Conservation (phyloP, 1,139 yeast genomes). For the Tardiomyces depauwii region DNA sequence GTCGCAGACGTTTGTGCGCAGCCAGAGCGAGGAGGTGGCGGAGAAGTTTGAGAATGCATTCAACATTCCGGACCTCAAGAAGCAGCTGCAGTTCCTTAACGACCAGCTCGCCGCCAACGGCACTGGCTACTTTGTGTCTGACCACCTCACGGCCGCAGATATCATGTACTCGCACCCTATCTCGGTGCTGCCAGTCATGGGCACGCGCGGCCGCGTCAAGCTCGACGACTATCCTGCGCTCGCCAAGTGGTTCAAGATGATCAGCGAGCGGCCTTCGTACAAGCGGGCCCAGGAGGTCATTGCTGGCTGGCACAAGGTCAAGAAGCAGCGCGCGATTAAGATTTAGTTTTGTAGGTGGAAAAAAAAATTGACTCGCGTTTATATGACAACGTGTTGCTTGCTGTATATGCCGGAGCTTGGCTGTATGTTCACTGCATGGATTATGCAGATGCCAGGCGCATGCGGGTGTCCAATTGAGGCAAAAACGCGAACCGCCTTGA, state of each 20-base stretch:
- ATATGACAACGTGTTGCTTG: too few species aligned
- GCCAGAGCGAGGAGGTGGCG: not conserved
- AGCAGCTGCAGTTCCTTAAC: not conserved
- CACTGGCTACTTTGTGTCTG: constrained; percentile 1
- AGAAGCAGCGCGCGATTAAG: not conserved
- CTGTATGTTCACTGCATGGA: too few species aligned
- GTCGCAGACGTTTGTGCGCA: not conserved
- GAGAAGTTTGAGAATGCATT: not conserved
- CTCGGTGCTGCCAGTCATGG: not conserved
- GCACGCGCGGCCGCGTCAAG: not conserved
- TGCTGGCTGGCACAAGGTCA: not conserved
- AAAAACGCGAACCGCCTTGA: too few species aligned
- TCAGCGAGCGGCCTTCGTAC: not conserved
- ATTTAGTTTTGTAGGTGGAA: not conserved
- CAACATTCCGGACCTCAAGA: not conserved
- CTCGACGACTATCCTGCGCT: not conserved
- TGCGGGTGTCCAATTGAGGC: too few species aligned
- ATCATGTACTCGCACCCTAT: not conserved
- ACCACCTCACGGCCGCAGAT: constrained; percentile 1
- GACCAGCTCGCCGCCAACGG: not conserved
- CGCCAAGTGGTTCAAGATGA: not conserved
- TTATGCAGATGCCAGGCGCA: too few species aligned
- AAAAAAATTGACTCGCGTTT: too few species aligned
- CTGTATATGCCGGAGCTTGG: too few species aligned
- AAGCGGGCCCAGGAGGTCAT: not conserved